Evolutionary conservation across 345 rosid species (phyloP).

Genomic region (Trapa incisa): DNA sequence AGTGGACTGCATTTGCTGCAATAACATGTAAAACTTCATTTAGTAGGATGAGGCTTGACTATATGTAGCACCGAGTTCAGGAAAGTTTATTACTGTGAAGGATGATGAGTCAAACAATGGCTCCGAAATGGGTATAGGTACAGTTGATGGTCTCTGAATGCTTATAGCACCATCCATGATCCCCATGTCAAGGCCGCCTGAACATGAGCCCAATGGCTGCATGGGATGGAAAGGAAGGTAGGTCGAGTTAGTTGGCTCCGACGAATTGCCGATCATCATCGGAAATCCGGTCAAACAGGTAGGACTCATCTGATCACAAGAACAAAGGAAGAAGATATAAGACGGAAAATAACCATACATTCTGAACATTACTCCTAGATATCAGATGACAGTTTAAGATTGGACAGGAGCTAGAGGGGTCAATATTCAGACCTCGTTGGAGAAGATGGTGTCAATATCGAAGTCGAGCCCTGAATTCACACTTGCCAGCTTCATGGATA

Average conservation of each 20-base stretch:
- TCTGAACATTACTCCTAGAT: not conserved
- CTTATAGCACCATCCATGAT: constrained; percentile 28
- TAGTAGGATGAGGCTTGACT: not conserved
- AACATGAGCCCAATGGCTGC: constrained; percentile 35
- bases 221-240: constrained; percentile 38
- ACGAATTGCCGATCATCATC: constrained; percentile 29
- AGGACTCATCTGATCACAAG: constrained; percentile 24
- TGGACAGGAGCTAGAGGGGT: not conserved
- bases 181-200: constrained; percentile 43
- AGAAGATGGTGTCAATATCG: constrained; percentile 33
- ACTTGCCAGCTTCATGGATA: constrained; percentile 61
- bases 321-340: not conserved
- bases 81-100: constrained; percentile 30
- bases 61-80: too few species aligned
- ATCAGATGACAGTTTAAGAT: not conserved
- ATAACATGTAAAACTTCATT: not conserved
- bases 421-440: constrained; percentile 34
- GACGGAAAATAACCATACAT: not conserved
- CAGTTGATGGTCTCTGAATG: constrained; percentile 28
- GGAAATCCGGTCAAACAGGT: constrained; percentile 24
- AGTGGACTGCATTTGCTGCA: constrained; percentile 39
- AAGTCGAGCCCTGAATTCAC: constrained; percentile 50
- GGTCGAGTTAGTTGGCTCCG: constrained; percentile 36
- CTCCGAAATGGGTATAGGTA: constrained; percentile 39
- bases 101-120: constrained; percentile 32